Percentiles rank a stretch among this genome's conserved stretches.
Conservation (phyloP, 805 yeast genomes). For the Candida sithepensis region DNA sequence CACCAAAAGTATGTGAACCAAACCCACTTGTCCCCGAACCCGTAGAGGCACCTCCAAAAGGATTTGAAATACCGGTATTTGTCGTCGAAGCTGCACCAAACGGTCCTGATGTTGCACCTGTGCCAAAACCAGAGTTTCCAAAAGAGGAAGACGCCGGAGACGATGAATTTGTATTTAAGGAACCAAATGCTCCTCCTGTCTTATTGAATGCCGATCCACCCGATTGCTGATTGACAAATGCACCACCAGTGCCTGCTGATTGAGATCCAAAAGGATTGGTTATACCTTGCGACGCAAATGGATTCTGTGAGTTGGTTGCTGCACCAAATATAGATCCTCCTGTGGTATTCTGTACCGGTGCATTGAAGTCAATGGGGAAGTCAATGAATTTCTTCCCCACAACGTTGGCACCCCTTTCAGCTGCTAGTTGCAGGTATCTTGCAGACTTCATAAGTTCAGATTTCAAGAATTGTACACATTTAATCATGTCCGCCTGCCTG, state of each 20-base stretch:
- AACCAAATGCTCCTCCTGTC: constrained; percentile 9
- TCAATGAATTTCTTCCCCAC: constrained; percentile 32
- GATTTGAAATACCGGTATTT: constrained; percentile 1
- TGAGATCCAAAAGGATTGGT: constrained; percentile 10
- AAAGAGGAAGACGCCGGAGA: constrained; percentile 6
- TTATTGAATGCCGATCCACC: neutral
- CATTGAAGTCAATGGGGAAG: constrained; percentile 27
- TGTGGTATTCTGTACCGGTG: neutral
- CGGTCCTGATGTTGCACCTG: constrained; percentile 16
- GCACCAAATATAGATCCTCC: neutral
- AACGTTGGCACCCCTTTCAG: constrained; percentile 26
- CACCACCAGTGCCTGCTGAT: neutral
- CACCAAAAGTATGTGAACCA: constrained; percentile 3
- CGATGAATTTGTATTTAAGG: neutral
- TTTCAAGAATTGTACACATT: constrained; percentile 36
- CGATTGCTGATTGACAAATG: constrained; percentile 1
- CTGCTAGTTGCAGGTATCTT: constrained; percentile 49
- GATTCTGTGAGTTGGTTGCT: neutral
- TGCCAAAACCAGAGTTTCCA: constrained; percentile 15
- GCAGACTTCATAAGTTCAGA: constrained; percentile 49
- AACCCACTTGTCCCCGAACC: neutral
- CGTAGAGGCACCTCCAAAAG: constrained; percentile 10
- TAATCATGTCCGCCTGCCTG: constrained; percentile 45
- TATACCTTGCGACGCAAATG: constrained; percentile 4
- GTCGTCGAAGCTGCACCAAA: constrained; percentile 17